Evolutionary conservation across 1,284 basidiomycete species (phyloP).

Genomic region (Boletus sp.): DNA sequence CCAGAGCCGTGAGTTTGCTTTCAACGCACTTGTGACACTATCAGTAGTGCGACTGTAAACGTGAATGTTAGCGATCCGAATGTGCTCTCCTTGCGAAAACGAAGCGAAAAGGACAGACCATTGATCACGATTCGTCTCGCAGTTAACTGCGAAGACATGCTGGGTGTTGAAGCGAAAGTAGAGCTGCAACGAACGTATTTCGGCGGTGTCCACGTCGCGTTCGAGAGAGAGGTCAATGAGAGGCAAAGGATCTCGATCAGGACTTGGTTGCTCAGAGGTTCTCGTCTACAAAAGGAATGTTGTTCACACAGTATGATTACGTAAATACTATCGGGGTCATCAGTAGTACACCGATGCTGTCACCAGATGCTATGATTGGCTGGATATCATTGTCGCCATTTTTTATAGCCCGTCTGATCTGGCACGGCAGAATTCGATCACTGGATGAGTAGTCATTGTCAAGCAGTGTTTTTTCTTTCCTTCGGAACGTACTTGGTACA

Average conservation of each 20-base stretch:
- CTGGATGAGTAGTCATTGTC: no score
- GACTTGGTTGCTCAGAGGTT: no score
- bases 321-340: no score
- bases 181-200: background rate
- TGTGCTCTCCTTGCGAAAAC: background rate
- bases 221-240: background rate
- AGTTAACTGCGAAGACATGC: slow-evolving; percentile 33
- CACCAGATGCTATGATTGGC: no score
- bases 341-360: no score
- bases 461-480: no score
- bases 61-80: slow-evolving; percentile 18
- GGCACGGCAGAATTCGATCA: no score
- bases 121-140: slow-evolving; percentile 32
- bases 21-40: slow-evolving; percentile 62
- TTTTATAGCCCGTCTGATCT: no score
- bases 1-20: background rate
- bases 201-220: background rate
- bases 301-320: no score
- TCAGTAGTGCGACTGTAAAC: slow-evolving; percentile 58
- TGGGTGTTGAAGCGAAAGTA: background rate
- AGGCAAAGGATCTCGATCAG: no score
- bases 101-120: slow-evolving; percentile 23
- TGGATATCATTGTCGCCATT: no score
- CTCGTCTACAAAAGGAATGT: slow-evolving; percentile 18
- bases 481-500: no score